phyloP scores from a whole-genome alignment of 208 protist species.

The Strigomonas galati region DNA sequence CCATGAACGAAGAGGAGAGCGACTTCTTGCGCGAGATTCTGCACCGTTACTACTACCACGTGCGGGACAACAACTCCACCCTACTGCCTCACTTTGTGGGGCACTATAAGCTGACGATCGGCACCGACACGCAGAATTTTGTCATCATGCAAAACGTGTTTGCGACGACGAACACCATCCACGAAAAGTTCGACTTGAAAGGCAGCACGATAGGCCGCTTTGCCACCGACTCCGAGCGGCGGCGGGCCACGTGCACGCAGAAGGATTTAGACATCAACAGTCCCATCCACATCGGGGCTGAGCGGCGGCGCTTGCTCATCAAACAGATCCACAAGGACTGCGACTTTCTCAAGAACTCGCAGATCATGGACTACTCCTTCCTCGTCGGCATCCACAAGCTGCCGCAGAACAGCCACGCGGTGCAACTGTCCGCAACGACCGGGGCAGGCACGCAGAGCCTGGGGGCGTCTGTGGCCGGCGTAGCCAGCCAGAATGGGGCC shows the following conservation, averaged over 20 bases:
- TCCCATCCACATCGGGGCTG: constrained; percentile 66
- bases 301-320: constrained; percentile 68
- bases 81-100: constrained; percentile 91
- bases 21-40: constrained; percentile 86
- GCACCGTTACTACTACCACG: constrained; percentile 90
- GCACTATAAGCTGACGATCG: constrained; percentile 75
- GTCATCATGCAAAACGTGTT: constrained; percentile 96
- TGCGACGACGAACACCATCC: constrained; percentile 84
- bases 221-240: constrained; percentile 74
- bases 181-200: constrained; percentile 93
- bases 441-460: constrained; percentile 7
- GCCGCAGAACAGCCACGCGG: constrained; percentile 14
- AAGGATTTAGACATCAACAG: constrained; percentile 91
- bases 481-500: neutral
- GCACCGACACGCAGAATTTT: constrained; percentile 65
- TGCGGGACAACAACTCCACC: constrained; percentile 86
- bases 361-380: constrained; percentile 94
- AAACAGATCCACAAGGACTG: constrained; percentile 86
- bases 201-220: constrained; percentile 90
- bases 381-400: constrained; percentile 88
- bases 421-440: neutral
- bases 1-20: constrained; percentile 87
- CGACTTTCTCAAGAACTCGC: constrained; percentile 78
- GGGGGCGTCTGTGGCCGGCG: constrained; percentile 7
- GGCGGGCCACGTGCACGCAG: constrained; percentile 82